Evolutionary conservation across 140 eudicot genomes (phyloP).

Genomic region (Bidens hawaiensis): DNA sequence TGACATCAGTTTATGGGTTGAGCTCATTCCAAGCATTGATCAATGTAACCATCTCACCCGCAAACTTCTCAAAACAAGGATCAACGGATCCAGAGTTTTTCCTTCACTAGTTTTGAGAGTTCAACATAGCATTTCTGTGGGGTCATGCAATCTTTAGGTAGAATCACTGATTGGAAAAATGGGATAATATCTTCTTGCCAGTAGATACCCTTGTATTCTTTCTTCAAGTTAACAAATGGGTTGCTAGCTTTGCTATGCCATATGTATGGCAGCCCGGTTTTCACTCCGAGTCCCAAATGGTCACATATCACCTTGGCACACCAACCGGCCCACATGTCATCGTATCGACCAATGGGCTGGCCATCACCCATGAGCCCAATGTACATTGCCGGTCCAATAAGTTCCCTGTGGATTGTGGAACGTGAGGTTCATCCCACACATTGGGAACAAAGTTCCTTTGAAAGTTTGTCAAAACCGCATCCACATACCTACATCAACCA

Average conservation of each 20-base stretch:
- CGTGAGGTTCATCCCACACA: constrained; percentile 54
- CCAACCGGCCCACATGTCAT: constrained; percentile 60
- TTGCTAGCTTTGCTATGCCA: constrained; percentile 68
- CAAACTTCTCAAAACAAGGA: constrained; percentile 50
- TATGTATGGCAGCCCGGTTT: constrained; percentile 47
- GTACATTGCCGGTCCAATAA: constrained; percentile 55
- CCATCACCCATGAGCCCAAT: constrained; percentile 56
- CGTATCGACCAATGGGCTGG: constrained; percentile 48
- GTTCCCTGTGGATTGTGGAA: constrained; percentile 48
- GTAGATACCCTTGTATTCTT: constrained; percentile 60
- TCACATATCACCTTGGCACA: constrained; percentile 58
- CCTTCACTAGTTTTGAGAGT: constrained; percentile 53
- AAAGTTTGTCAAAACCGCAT: constrained; percentile 47
- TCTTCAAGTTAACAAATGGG: constrained; percentile 58
- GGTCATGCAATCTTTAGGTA: constrained; percentile 49
- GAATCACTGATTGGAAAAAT: constrained; percentile 39
- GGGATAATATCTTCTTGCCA: constrained; percentile 66
- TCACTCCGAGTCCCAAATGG: constrained; percentile 55
- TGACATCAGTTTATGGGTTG: constrained; percentile 22
- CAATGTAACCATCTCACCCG: constrained; percentile 60
- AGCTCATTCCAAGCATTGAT: constrained; percentile 54
- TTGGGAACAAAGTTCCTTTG: constrained; percentile 46
- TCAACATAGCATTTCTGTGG: constrained; percentile 52
- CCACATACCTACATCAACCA: constrained; percentile 35
- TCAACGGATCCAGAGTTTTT: constrained; percentile 50